phyloP scores from a whole-genome alignment of 2,329 filamentous ascomycete genomes.

The Fonsecaea monophora region DNA sequence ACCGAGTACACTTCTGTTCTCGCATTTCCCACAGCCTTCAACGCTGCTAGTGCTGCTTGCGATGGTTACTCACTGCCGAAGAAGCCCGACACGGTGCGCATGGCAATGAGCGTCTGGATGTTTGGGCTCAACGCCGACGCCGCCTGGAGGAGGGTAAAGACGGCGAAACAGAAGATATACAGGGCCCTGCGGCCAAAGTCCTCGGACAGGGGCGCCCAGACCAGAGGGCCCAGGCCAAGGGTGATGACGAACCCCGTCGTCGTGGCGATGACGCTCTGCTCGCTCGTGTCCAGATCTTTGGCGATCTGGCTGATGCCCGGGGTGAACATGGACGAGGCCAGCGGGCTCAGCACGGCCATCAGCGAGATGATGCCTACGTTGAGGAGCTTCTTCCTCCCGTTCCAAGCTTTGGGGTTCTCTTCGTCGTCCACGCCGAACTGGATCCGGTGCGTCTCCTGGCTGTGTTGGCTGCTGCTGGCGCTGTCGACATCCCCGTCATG shows the following conservation, averaged over 20 bases:
- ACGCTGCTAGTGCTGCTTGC: too few relatives aligned
- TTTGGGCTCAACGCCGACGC: constrained; percentile 57
- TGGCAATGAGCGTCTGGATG: constrained; percentile 52
- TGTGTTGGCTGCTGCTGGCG: constrained; percentile 1
- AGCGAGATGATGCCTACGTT: constrained; percentile 59
- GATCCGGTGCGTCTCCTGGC: constrained; percentile 26
- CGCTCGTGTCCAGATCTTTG: constrained; percentile 51
- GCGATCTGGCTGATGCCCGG: constrained; percentile 60
- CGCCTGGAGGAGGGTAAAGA: constrained; percentile 63
- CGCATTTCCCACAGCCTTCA: constrained; percentile 32
- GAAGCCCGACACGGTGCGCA: constrained; percentile 57
- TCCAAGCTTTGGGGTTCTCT: constrained; percentile 57
- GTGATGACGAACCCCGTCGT: constrained; percentile 60
- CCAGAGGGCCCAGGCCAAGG: constrained; percentile 67
- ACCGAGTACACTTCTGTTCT: too few relatives aligned
- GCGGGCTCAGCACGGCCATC: constrained; percentile 50
- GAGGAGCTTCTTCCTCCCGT: constrained; percentile 52
- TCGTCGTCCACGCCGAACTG: constrained; percentile 49
- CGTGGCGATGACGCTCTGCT: constrained; percentile 55
- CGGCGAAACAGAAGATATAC: constrained; percentile 69
- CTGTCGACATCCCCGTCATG: constrained; percentile 14
- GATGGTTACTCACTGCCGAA: constrained; percentile 51
- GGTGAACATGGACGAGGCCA: constrained; percentile 57
- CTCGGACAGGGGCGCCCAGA: constrained; percentile 78
- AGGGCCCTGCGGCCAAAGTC: constrained; percentile 72